Evolutionary conservation across 768 basidiomycete genomes (phyloP).

Genomic region (Scleroderma bovista): DNA sequence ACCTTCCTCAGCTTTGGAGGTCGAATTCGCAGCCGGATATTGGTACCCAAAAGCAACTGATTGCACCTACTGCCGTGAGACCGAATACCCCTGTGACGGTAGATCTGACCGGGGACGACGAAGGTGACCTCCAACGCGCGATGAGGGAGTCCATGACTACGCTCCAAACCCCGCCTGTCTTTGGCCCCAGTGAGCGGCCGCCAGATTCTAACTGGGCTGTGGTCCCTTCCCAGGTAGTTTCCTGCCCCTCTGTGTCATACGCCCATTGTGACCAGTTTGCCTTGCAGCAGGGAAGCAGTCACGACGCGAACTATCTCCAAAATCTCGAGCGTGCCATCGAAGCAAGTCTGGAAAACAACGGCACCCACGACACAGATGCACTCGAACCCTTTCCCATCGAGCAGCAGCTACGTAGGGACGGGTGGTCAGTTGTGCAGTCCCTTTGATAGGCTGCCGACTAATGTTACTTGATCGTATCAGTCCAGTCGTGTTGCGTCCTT

Average conservation of each 20-base stretch:
- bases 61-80: slow-evolving; percentile 10
- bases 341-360: slow-evolving; percentile 50
- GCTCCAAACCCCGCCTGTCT: slow-evolving; percentile 10
- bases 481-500: slow-evolving; percentile 67
- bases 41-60: background rate
- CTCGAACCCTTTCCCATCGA: slow-evolving; percentile 49
- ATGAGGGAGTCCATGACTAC: slow-evolving; percentile 49
- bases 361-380: slow-evolving; percentile 42
- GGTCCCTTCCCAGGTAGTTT: slow-evolving; percentile 63
- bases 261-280: slow-evolving; percentile 8
- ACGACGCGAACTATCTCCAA: slow-evolving; percentile 51
- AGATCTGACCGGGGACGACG: slow-evolving; percentile 60
- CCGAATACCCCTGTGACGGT: slow-evolving; percentile 37
- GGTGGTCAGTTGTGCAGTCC: slow-evolving; percentile 40
- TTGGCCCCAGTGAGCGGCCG: slow-evolving; percentile 50
- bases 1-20: slow-evolving; percentile 11
- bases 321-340: slow-evolving; percentile 65
- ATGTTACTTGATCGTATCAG: slow-evolving; percentile 34
- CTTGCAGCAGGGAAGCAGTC: slow-evolving; percentile 27
- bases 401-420: slow-evolving; percentile 48
- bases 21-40: slow-evolving; percentile 8
- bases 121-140: slow-evolving; percentile 44
- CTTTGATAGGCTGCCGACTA: background rate
- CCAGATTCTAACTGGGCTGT: slow-evolving; percentile 61
- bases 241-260: too few relatives aligned